Conservation (phyloP, 352 stramenopile genomes). For the Phytopythium cucurbitacearum region DNA sequence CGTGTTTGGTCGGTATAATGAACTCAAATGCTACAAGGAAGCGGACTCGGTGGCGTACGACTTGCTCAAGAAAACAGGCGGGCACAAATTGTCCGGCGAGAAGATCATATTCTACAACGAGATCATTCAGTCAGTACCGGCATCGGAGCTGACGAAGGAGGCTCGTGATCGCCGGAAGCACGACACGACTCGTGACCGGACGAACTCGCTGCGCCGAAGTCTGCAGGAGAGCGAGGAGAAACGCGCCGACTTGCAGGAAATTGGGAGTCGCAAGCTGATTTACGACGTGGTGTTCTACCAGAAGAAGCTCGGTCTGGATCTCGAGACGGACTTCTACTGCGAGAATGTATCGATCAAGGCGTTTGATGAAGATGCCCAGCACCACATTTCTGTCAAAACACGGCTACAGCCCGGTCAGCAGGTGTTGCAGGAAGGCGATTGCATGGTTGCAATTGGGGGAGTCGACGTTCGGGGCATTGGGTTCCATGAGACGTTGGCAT, state of each 20-base stretch:
- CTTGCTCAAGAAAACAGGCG: constrained; percentile 70
- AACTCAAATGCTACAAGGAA: constrained; percentile 88
- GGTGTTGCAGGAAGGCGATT: constrained; percentile 77
- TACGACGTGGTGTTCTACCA: constrained; percentile 83
- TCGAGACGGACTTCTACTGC: constrained; percentile 89
- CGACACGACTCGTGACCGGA: constrained; percentile 61
- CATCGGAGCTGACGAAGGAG: constrained; percentile 71
- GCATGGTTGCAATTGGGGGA: constrained; percentile 63
- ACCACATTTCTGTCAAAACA: constrained; percentile 59
- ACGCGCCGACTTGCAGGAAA: constrained; percentile 10
- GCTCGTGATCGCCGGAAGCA: constrained; percentile 57
- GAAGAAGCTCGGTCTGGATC: constrained; percentile 78
- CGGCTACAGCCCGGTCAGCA: constrained; percentile 45
- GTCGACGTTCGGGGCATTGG: constrained; percentile 82
- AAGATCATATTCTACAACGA: constrained; percentile 90
- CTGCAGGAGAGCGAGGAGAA: constrained; percentile 67
- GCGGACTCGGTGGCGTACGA: constrained; percentile 84
- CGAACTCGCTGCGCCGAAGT: constrained; percentile 58
- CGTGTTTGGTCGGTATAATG: constrained; percentile 88
- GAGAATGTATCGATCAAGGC: constrained; percentile 84
- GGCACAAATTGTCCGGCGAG: constrained; percentile 58
- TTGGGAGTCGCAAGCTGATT: constrained; percentile 46
- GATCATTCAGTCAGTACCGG: constrained; percentile 72
- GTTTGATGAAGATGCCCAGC: constrained; percentile 44
- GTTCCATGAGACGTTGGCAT: constrained; percentile 78